phyloP scores from a whole-genome alignment of 2,329 filamentous ascomycete genomes.

The Bipolaris victoriae region DNA sequence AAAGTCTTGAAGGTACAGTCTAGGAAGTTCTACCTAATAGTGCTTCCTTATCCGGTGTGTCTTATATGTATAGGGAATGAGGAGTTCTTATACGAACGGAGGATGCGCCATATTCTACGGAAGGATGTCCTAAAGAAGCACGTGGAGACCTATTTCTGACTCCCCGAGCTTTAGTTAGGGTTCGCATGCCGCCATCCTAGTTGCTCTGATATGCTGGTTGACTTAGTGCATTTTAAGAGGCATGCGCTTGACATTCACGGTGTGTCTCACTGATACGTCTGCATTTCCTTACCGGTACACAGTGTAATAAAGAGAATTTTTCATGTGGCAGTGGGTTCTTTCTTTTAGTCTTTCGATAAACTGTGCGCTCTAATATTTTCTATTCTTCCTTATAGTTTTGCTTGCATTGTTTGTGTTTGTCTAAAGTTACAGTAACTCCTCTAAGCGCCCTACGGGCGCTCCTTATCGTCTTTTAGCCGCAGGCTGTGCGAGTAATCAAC shows the following conservation, averaged over 20 bases:
- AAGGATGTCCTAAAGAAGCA: constrained; percentile 26
- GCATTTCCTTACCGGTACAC: no score
- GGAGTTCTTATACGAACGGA: constrained; percentile 16
- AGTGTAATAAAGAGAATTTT: no score
- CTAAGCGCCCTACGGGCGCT: no score
- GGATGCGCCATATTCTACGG: constrained; percentile 13
- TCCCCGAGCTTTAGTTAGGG: constrained; percentile 16
- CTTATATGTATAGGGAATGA: constrained; percentile 26
- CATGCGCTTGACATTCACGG: constrained; percentile 21
- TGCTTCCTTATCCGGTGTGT: constrained; percentile 16
- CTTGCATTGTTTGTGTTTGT: no score
- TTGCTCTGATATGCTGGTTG: constrained; percentile 13
- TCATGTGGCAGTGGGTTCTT: no score
- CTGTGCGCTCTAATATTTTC: no score
- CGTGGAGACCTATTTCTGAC: constrained; percentile 20
- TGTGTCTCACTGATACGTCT: constrained; percentile 15
- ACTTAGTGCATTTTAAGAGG: constrained; percentile 26
- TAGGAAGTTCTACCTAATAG: constrained; percentile 9
- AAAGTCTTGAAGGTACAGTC: constrained; percentile 8
- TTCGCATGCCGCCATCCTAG: constrained; percentile 21
- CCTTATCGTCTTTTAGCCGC: no score
- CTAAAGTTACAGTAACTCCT: no score
- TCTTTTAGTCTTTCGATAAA: no score
- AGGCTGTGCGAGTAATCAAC: no score
- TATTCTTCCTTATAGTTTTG: no score